Conservation (phyloP, 768 basidiomycete genomes). For the Crassisporium funariophilum region DNA sequence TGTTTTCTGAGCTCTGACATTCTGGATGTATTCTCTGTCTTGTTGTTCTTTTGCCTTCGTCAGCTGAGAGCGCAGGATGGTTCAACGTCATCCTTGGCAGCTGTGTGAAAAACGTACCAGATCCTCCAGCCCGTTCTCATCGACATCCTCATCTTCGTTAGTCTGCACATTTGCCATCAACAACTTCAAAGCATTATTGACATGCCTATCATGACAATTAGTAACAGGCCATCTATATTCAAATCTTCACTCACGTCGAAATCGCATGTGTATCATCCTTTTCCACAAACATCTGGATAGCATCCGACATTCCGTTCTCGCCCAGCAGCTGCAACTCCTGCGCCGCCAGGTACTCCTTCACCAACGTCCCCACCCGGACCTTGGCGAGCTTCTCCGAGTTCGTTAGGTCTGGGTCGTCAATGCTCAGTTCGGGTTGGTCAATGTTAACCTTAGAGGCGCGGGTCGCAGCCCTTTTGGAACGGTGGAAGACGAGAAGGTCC, state of each 20-base stretch:
- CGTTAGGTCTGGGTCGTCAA: constrained; percentile 72
- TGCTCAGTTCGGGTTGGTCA: constrained; percentile 79
- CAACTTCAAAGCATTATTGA: constrained; percentile 54
- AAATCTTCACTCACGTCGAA: constrained; percentile 59
- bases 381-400: constrained; percentile 75
- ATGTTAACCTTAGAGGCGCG: constrained; percentile 60
- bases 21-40: constrained; percentile 62
- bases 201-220: constrained; percentile 53
- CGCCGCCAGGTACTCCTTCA: constrained; percentile 87
- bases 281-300: constrained; percentile 94
- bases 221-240: background rate
- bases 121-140: constrained; percentile 77
- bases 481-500: constrained; percentile 89
- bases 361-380: constrained; percentile 85
- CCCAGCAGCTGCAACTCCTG: constrained; percentile 92
- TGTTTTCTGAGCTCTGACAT: constrained; percentile 38
- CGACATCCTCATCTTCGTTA: constrained; percentile 53
- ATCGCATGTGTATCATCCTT: constrained; percentile 97
- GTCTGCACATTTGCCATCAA: constrained; percentile 71
- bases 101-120: constrained; percentile 58
- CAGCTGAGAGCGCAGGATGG: constrained; percentile 43
- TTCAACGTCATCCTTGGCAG: background rate
- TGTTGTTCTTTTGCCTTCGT: constrained; percentile 70
- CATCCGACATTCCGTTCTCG: constrained; percentile 89
- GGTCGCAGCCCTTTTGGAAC: constrained; percentile 64